Base-by-base conservation (phyloP, 805 yeast genomes). In the Candida piceae region DNA sequence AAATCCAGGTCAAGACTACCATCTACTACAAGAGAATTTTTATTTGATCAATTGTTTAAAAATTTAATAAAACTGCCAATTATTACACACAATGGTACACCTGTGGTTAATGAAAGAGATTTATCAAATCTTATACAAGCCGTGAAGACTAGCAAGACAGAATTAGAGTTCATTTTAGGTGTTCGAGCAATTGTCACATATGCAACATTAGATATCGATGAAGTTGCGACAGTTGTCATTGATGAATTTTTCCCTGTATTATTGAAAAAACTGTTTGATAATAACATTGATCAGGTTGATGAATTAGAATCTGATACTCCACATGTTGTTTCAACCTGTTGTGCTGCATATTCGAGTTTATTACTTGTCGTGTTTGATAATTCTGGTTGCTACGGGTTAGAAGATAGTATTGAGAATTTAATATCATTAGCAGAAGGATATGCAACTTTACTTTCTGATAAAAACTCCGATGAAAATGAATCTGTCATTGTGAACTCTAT, bases 1-100 rank as follows among this genome's bases (percentile, higher is more conserved):
- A 52, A 55, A 28, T 55, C 73, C 0, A 49, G 79, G 39, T 58
- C 67, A 13, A 68, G 65, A 39, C 71, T 75, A 4, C 66, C 73
- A 24, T 58, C 74, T 1, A 60, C 53, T 24, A 66, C 74, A 7
- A 53, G 79, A 39, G 78, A 74, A 46, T 46, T 71, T 41, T 58
- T 75, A 19, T 52, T 73, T 42, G 75, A 73, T 6, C 78, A 75
- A 50, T 56, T 75, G 33, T 72, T 66, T 47, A 69, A 69, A 40
- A 54, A 73, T 52, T 60, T 69, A 23, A 69, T 69, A 5, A 60
- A 64, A 31, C 67, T 63, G 36, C 70, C 74, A 7, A 46, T 56
- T 5, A 11, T 24, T 15, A 62, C 36, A 16, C 29, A 35, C 19
- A 34, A 31, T 16, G 44, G 42, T 11, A 17, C 33, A 37, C n/a